Evolutionary conservation across 768 basidiomycete species (phyloP).

Genomic region (Naganishia vishniacii): DNA sequence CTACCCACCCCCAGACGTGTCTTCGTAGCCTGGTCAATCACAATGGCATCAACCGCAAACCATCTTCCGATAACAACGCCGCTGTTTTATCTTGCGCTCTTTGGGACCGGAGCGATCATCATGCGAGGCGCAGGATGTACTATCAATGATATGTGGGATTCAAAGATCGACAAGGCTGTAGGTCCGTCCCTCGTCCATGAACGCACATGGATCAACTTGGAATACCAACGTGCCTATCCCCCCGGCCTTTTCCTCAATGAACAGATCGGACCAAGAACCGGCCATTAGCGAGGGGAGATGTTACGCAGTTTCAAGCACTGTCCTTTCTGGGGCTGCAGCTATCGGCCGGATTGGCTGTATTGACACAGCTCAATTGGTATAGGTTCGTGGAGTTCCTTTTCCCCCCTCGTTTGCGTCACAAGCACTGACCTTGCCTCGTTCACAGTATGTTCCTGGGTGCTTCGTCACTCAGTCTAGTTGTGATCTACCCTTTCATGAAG

Average conservation of each 20-base stretch:
- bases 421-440: not conserved
- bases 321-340: slow-evolving; percentile 78
- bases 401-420: no score
- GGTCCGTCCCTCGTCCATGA: slow-evolving; percentile 55
- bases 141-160: slow-evolving; percentile 99
- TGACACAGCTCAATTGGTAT: slow-evolving; percentile 90
- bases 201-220: no score
- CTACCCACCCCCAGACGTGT: not conserved
- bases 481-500: slow-evolving; percentile 93
- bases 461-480: slow-evolving; percentile 78
- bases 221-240: no score
- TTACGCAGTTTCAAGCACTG: slow-evolving; percentile 68
- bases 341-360: slow-evolving; percentile 70
- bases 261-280: slow-evolving; percentile 73
- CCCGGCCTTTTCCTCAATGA: no score
- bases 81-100: slow-evolving; percentile 70
- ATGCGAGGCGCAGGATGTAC: slow-evolving; percentile 99
- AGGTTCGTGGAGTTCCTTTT: slow-evolving; percentile 57
- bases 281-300: slow-evolving; percentile 77
- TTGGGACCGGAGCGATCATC: slow-evolving; percentile 81
- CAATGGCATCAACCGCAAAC: slow-evolving; percentile 83
- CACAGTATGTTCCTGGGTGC: slow-evolving; percentile 85
- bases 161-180: slow-evolving; percentile 80
- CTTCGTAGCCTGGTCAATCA: slow-evolving; percentile 85
- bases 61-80: slow-evolving; percentile 64